phyloP scores from a whole-genome alignment of 306 rosid species.

The Citrullus colocynthis region DNA sequence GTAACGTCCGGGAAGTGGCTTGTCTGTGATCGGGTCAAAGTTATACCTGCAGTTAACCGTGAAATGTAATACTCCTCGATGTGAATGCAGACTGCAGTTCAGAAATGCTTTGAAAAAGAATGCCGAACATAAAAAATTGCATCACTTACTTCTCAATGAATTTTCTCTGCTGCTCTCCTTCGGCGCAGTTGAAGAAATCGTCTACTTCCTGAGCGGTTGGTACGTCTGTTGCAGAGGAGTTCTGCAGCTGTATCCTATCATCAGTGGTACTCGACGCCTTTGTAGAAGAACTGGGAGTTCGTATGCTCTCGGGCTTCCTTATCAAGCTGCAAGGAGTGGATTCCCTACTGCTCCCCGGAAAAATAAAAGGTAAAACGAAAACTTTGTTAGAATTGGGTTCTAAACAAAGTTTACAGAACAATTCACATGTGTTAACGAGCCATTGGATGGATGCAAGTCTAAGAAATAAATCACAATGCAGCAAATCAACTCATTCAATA shows the following conservation, averaged over 20 bases:
- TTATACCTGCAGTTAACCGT: constrained; percentile 62
- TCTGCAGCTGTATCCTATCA: constrained; percentile 30
- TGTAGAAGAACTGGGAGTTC: constrained; percentile 77
- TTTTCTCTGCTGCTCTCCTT: constrained; percentile 52
- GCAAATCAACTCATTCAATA: constrained; percentile 1
- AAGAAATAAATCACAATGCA: background rate
- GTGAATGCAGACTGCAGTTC: background rate
- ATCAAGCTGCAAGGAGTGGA: constrained; percentile 91
- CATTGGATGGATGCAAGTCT: background rate
- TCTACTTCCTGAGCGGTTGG: constrained; percentile 70
- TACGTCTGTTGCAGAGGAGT: constrained; percentile 39
- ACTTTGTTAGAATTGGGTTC: background rate
- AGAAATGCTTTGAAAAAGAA: background rate
- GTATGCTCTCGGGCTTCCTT: constrained; percentile 45
- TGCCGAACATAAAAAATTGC: background rate
- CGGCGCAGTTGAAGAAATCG: constrained; percentile 67
- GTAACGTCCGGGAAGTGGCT: constrained; percentile 76
- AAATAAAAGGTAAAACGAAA: background rate
- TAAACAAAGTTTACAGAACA: background rate
- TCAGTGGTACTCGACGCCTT: constrained; percentile 49
- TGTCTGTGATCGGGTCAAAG: constrained; percentile 74
- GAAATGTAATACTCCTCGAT: background rate
- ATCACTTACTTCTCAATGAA: constrained; percentile 66
- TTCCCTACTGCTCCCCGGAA: constrained; percentile 55
- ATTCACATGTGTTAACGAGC: background rate